Base-by-base conservation (phyloP, 2,329 filamentous ascomycete species). In the Cladophialophora immunda region DNA sequence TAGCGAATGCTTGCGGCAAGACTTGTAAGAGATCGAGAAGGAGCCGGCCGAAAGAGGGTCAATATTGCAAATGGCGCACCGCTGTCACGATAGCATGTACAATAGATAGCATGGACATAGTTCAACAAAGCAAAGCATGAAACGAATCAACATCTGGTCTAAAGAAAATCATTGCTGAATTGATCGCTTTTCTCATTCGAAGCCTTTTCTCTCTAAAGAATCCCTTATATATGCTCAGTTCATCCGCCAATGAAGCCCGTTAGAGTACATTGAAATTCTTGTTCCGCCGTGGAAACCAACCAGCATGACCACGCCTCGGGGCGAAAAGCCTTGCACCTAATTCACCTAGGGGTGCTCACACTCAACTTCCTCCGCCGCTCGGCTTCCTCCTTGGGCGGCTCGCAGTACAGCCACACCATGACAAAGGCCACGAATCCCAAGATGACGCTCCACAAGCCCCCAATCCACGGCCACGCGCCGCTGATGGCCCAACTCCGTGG, bases 391-490 rank as follows among this genome's bases (percentile, higher is more conserved):
- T 74, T 62, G 30, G 78, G 73, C 22, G 90, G 89, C 71, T 85
- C 88, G 74, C 87, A 89, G 78, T 88, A 99, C 79, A 99, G 83
- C 95, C 95, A 99, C 38, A 98, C 75, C 15, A 89, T 87, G 60
- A 93, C 92, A 80, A 99, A 98, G 0, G 83, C 87, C 69, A 98
- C 71, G 86, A 94, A 99, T 7, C 93, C 95, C 11, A 83, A 84
- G 63, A 97, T 87, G 1, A 96, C 97, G 58, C 90, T 90, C 77
- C 87, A 91, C 68, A 98, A 92, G 67, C 95, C 94, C 0, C 90
- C 86, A 76, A 99, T 92, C 92, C 94, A 98, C 11, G 94, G 93
- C 92, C 93, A 98, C 2, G 93, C 94, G 50, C 90, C 94, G 68
- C 87, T 92, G 77, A 99, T 99, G 76, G 86, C 88, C 83, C 89